Evolutionary conservation across 2,329 filamentous ascomycete species (phyloP), one percentile per base, ranked within the genome.

Genomic region (Aspergillus pseudoterreus): DNA sequence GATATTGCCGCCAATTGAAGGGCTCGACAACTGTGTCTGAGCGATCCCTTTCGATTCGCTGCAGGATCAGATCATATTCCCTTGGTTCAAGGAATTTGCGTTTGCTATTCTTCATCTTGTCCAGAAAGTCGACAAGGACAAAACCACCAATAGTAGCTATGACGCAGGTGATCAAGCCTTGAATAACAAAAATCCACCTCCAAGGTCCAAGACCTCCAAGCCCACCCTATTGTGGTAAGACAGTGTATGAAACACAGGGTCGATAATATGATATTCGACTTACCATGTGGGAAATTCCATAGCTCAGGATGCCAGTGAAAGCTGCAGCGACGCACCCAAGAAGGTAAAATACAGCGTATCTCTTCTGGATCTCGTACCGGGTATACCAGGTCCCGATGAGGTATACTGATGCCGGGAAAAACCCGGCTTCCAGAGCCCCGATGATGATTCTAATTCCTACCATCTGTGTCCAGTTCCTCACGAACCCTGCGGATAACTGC

Each of bases 301-400:
- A 90, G 11, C 87, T 84, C 1, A 90, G 75, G 43, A 90, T 84
- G 50, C 86, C 85, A 0, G 83, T 76, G 58, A 86, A 85, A 1
- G 82, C 86, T 0, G 82, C 79, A 0, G 86, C 83, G 5, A 86
- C 75, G 55, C 80, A 85, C 35, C 86, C 85, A 4, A 88, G 75
- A 14, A 89, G 77, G 64, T 88, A 89, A 62, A 90, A 90, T 21
- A 80, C 67, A 0, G 84, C 83, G 63, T 87, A 88, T 45, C 86
- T 77, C 66, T 85, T 86, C 46, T 86, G 85, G 15, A 89, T 77
- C 68, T 90, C 85, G 59, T 82, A 86, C 76, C 74, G 66, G 8
- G 70, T 67, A 50, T 77, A 75, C 73, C 73, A 75, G 4, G 71
- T 74, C 12, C 65, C 68, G 9, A 76, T 62, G 4, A 77, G 67